phyloP scores from a whole-genome alignment of 495 filamentous ascomycete genomes.

The Podospora didyma region DNA sequence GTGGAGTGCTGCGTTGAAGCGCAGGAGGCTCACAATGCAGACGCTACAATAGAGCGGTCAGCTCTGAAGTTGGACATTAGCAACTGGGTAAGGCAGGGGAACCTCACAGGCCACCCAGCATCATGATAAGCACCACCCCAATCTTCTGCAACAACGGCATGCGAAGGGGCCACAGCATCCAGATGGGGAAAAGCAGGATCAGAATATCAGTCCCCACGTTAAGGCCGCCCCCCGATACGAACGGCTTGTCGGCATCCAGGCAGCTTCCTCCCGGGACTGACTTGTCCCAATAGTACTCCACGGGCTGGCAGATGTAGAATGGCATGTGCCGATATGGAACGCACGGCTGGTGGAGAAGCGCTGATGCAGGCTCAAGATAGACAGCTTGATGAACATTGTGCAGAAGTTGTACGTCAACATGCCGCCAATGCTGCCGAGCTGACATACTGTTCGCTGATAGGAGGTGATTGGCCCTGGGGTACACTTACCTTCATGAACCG shows the following conservation, averaged over 20 bases:
- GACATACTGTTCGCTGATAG: no score
- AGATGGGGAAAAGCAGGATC: conserved; percentile 22
- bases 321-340: conserved; percentile 22
- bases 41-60: no score
- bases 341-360: conserved; percentile 17
- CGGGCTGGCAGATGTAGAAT: conserved; percentile 23
- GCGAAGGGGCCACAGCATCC: conserved; percentile 18
- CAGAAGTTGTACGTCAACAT: conserved; percentile 20
- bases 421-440: conserved; percentile 19
- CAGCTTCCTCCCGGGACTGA: conserved; percentile 13
- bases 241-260: conserved; percentile 11
- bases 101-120: conserved; percentile 25
- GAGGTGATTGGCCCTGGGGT: neutral
- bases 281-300: conserved; percentile 23
- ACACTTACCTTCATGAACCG: conserved; percentile 7
- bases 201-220: conserved; percentile 21
- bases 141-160: conserved; percentile 18
- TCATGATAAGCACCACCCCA: conserved; percentile 21
- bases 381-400: conserved; percentile 29
- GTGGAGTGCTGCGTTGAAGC: conserved; percentile 14
- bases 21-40: conserved; percentile 20
- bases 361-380: conserved; percentile 29
- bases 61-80: no score
- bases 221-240: conserved; percentile 10
- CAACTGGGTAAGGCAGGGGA: no score